Evolutionary conservation across 768 basidiomycete genomes (phyloP), one percentile per base, ranked within the genome.

Genomic region (Dioszegia aurantiaca): DNA sequence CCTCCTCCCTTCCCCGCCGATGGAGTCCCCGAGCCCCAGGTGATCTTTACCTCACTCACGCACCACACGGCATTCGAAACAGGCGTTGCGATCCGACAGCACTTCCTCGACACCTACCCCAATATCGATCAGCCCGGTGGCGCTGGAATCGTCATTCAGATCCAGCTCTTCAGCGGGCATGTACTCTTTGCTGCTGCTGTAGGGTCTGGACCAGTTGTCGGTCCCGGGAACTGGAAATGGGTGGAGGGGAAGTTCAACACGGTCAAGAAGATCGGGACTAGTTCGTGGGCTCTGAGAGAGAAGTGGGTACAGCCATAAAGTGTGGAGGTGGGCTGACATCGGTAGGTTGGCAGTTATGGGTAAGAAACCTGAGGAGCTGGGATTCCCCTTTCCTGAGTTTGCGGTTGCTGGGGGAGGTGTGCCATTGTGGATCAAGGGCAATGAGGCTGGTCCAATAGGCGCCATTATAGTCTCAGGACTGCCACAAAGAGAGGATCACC

Each of bases 391-490:
- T 61, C 71, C 71, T 9, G 59, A 69, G 43, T 70, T 62, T 41
- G 68, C 64, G 1, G 59, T 60, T 31, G 66, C 67, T 26, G 71
- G 71, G 6, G 71, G 71, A 24, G 71, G 67, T 58, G 39, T 45
- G 57, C 65, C 65, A 1, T 48, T 67, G 19, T 64, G 49, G 49
- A 47, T 64, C 19, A 55, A 64, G 41, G 63, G 60, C 23, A 55
- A 52, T 31, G 30, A 54, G 10, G 40, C 58, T 14, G 58, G 56
- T 6, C 66, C 71, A 8, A 59, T 73, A 11, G 71, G 68, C 5
- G 63, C 62, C n/a, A 70, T 73, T 37, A 48, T 68, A 36, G 71
- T 73, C 16, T 70, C 68, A n/a, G 71, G 71, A 6, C 40, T 73
- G 27, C 64, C 66, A 16, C 71, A 73, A 36, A 52, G 58, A 6